Evolutionary conservation across 177 flowering plant species (phyloP).

Genomic region (Telopea speciosissima): DNA sequence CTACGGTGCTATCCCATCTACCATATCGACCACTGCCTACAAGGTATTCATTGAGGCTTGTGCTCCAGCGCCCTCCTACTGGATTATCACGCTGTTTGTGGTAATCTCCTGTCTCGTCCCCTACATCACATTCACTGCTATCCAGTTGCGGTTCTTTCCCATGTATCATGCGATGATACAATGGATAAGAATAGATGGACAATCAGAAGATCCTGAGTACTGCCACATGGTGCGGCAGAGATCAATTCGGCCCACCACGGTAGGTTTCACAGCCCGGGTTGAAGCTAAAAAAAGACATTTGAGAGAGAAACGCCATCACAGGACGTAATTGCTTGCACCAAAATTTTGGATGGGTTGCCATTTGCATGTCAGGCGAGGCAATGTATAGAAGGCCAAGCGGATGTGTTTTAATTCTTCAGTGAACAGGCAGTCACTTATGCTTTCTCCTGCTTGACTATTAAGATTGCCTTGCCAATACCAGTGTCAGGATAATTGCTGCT

Average conservation of each 20-base stretch:
- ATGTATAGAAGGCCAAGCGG: background rate
- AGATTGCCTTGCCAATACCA: background rate
- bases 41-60: conserved; percentile 60
- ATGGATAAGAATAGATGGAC: conserved; percentile 27
- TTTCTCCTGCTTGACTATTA: background rate
- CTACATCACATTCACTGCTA: conserved; percentile 42
- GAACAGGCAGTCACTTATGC: background rate
- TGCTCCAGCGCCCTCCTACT: conserved; percentile 49
- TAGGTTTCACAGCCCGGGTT: conserved; percentile 42
- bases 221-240: conserved; percentile 40
- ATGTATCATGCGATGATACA: conserved; percentile 62
- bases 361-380: background rate
- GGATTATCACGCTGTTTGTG: conserved; percentile 49
- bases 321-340: background rate
- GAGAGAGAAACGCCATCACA: conserved; percentile 7
- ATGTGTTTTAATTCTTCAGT: too few species aligned
- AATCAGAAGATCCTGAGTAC: conserved; percentile 42
- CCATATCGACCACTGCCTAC: conserved; percentile 60
- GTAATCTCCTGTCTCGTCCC: conserved; percentile 54
- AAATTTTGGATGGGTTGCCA: background rate
- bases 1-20: conserved; percentile 52
- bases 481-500: background rate
- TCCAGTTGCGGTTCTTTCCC: conserved; percentile 48
- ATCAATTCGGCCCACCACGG: conserved; percentile 34
- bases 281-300: conserved; percentile 24